Evolutionary conservation across 768 basidiomycete genomes (phyloP).

Genomic region (Psilocybe sp.): DNA sequence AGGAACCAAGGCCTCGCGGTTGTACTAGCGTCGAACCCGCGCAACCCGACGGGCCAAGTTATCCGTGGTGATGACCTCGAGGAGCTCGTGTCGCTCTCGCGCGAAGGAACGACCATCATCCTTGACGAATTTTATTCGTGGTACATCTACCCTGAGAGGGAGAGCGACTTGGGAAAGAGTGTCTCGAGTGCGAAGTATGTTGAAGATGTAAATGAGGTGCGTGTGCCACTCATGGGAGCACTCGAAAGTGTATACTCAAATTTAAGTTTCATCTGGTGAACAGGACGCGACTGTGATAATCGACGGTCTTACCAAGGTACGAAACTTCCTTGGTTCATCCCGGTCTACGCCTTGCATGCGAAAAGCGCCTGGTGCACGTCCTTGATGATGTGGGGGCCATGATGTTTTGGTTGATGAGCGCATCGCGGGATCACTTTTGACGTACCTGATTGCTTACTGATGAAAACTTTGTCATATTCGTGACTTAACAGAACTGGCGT

Average conservation of each 20-base stretch:
- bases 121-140: constrained; percentile 95
- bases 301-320: constrained; percentile 88
- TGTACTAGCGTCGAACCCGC: constrained; percentile 89
- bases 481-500: constrained; percentile 76
- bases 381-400: no score
- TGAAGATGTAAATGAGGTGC: constrained; percentile 78
- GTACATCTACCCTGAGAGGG: constrained; percentile 87
- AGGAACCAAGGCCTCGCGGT: constrained; percentile 80
- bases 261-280: not conserved
- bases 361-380: no score
- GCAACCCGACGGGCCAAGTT: constrained; percentile 94
- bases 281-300: constrained; percentile 82
- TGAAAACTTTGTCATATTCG: no score
- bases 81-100: constrained; percentile 69
- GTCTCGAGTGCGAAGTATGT: constrained; percentile 82
- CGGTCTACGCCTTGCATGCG: no score
- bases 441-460: not conserved
- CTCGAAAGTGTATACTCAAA: not conserved
- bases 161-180: constrained; percentile 70
- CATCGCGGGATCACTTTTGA: no score
- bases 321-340: no score
- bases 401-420: no score
- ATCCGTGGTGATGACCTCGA: constrained; percentile 77
- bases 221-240: constrained; percentile 4
- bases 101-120: constrained; percentile 80